Percentiles rank a stretch among this genome's conserved stretches.
Conservation (phyloP, 2,329 filamentous ascomycete species). For the Chalaropsis thielavioides region DNA sequence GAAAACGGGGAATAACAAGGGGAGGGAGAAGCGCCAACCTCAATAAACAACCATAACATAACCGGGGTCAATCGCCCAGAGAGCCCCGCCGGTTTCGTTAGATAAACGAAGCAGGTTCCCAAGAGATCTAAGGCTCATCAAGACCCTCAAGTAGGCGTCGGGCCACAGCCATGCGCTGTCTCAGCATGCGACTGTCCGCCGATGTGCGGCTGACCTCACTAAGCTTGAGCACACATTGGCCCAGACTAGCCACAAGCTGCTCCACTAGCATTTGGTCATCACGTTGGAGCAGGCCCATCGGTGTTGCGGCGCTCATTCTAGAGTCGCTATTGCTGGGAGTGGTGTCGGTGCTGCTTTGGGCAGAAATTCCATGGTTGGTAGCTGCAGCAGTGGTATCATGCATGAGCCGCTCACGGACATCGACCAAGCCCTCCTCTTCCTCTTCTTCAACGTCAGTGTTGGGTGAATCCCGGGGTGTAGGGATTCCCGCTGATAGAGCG, state of each 20-base stretch:
- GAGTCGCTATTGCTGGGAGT: conserved; percentile 27
- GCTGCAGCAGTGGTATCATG: conserved; percentile 7
- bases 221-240: conserved; percentile 44
- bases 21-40: neutral
- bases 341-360: conserved; percentile 27
- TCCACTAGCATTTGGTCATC: conserved; percentile 49
- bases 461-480: conserved; percentile 36
- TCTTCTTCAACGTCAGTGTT: conserved; percentile 36
- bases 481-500: conserved; percentile 27
- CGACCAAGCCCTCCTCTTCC: conserved; percentile 30
- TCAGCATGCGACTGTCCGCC: conserved; percentile 47
- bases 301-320: conserved; percentile 21
- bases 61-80: no score
- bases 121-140: conserved; percentile 28
- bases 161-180: conserved; percentile 61
- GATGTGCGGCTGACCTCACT: conserved; percentile 39
- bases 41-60: neutral
- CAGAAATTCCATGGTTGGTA: neutral
- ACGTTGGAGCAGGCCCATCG: conserved; percentile 33
- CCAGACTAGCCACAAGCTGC: conserved; percentile 43
- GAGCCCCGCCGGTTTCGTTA: neutral
- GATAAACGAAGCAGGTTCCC: neutral
- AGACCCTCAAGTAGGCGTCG: conserved; percentile 58
- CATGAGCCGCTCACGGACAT: conserved; percentile 10
- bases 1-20: conserved; percentile 10